phyloP scores from a whole-genome alignment of 352 stramenopile species.

The Albugo laibachii region DNA sequence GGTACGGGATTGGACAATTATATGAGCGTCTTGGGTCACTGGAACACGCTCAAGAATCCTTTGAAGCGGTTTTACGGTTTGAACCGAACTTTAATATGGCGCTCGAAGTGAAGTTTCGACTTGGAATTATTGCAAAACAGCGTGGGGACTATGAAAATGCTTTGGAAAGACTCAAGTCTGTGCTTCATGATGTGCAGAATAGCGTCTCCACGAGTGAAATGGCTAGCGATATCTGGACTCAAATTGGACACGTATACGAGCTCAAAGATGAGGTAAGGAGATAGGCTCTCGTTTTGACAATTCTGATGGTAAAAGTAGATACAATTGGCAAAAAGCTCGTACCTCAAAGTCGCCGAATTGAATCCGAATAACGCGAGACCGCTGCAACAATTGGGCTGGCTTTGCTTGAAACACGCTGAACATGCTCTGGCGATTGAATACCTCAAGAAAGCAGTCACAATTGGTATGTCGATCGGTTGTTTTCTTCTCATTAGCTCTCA shows the following conservation, averaged over 20 bases:
- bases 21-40: constrained; percentile 69
- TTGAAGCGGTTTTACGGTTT: constrained; percentile 67
- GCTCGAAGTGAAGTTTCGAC: constrained; percentile 68
- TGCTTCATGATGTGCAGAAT: constrained; percentile 56
- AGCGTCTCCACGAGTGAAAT: constrained; percentile 72
- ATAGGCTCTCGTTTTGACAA: background rate
- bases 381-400: constrained; percentile 65
- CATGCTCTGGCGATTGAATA: constrained; percentile 69
- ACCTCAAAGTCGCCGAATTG: constrained; percentile 64
- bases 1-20: constrained; percentile 74
- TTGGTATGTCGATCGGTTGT: constrained; percentile 8
- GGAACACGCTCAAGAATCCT: constrained; percentile 70
- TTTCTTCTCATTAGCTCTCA: constrained; percentile 1
- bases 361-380: constrained; percentile 74
- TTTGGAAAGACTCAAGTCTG: constrained; percentile 64
- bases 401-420: constrained; percentile 71
- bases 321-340: constrained; percentile 66
- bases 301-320: constrained; percentile 10
- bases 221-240: constrained; percentile 72
- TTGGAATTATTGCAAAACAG: constrained; percentile 74
- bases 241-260: constrained; percentile 77
- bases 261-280: constrained; percentile 43
- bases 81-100: constrained; percentile 79
- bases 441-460: constrained; percentile 59
- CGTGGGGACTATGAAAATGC: constrained; percentile 60